Base-by-base conservation (phyloP, 768 basidiomycete species). In the Kwoniella sp. region DNA sequence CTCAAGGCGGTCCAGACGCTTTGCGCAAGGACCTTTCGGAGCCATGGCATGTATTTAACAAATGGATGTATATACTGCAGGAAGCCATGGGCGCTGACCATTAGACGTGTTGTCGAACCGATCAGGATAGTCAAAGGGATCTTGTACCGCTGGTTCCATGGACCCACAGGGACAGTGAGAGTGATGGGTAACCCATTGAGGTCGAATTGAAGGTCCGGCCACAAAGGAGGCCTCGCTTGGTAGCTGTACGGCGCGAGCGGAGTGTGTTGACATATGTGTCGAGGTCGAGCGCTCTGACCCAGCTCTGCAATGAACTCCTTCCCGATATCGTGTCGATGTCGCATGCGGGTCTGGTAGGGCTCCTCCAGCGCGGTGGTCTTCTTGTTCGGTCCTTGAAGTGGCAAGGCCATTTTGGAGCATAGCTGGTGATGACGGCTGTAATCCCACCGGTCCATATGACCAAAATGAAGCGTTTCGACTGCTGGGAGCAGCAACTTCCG, bases 191-290 rank as follows among this genome's bases (percentile, higher is more conserved):
- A 20, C 20, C 38, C n/a, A n/a, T n/a, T n/a, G n/a, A n/a, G 38
- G 38, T 9, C 38, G 38, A 41, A 9, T 41, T 20, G 38, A 20
- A 41, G 38, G 9, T 41, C 20, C 11, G 38, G 38, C 38, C 38
- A 41, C 11, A 20, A 20, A 57, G 30, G 25, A n/a, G n/a, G n/a
- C n/a, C n/a, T 37, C 34, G 34, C 41, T 9, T 48, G 15, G 25
- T 26, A 59, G 26, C 22, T 30, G 47, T 59, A 50, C 29, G 47
- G 58, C 22, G 41, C 20, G 29, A 23, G 47, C 12, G 45, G 26
- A 17, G 45, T 30, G 31, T 59, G 58, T 15, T 48, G 25, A 31
- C 58, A 59, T 2, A 59, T 17, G 29, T 50, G 47, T 48, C 15
- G 13, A 51, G 50, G 50, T 4, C 5, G 23, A 25, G 23, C 26